phyloP scores from a whole-genome alignment of 257 asterid species.

The Ajuga chamaepitys region DNA sequence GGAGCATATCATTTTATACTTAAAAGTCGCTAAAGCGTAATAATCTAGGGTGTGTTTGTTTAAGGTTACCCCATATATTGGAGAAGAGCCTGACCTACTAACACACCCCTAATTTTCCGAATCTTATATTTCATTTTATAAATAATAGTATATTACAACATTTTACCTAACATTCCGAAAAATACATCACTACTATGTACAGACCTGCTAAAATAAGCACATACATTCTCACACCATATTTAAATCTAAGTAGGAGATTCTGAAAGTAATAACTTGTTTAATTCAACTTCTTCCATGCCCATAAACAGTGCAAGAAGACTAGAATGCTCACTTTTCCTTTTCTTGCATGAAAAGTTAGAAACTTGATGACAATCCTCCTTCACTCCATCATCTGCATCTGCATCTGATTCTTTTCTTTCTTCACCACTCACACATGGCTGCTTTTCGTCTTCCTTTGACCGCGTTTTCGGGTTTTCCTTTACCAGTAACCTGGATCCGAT shows the following conservation, averaged over 20 bases:
- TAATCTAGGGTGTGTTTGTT: too few relatives aligned
- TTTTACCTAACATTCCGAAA: background rate
- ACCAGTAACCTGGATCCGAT: slow-evolving; percentile 25
- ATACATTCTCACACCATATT: background rate
- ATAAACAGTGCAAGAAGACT: slow-evolving; percentile 52
- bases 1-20: too few relatives aligned
- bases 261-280: slow-evolving; percentile 49
- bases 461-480: slow-evolving; percentile 9
- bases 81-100: too few relatives aligned
- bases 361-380: slow-evolving; percentile 20
- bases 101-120: too few relatives aligned
- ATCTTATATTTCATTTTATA: too few relatives aligned
- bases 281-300: slow-evolving; percentile 64
- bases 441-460: slow-evolving; percentile 12
- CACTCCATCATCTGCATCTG: slow-evolving; percentile 12
- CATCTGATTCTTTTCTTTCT: slow-evolving; percentile 22
- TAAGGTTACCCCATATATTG: too few relatives aligned
- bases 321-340: slow-evolving; percentile 39
- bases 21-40: too few relatives aligned
- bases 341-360: slow-evolving; percentile 28
- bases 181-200: background rate
- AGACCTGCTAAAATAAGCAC: background rate
- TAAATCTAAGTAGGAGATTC: slow-evolving; percentile 20
- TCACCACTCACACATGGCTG: slow-evolving; percentile 12
- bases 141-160: background rate